Base-by-base conservation (phyloP, 768 basidiomycete species). In the Clathrus columnatus region DNA sequence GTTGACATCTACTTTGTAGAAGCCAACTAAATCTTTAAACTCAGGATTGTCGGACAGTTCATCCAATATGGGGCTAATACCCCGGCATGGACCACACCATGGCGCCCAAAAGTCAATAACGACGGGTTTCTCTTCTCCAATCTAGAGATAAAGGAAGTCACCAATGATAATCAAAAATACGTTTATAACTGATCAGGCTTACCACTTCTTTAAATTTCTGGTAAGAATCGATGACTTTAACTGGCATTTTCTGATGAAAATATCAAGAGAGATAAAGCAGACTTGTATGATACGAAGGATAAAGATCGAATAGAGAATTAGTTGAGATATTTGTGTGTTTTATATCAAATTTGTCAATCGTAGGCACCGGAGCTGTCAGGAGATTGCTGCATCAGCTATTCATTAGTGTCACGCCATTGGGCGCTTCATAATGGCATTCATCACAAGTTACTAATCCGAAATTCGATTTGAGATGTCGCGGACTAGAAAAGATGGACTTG, bases 1-100 rank as follows among this genome's bases (percentile, higher is more conserved):
- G 61, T 91, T 88, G 28, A 87, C 78, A 59, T 91, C 80, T 54
- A 89, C 81, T 65, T 85, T 86, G 75, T 83, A 85, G 66, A 87
- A 84, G 17, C 74, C 73, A 53, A 85, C 64, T 7, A 56, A 51
- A 11, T 64, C 69, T 2, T 67, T 58, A 51, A 61, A 64, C 20
- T 67, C 64, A 5, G 61, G 60, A 10, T 62, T 44, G 0, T 69
- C 60, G 2, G 80, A 73, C n/a, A 83, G 63, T 59, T 75, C 71
- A 66, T 85, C 81, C 60, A 86, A 81, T 41, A 84, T 63, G 51
- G 85, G 85, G 18, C 78, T 77, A 68, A 87, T 85, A 36, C 73
- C 60, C 54, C 69, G 74, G 79, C 85, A 87, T 14, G 85, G 84
- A 16, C 83, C 83, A 67, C 82, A 87, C 85, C 86, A 87, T 1